Evolutionary conservation across 1,139 yeast species (phyloP), one percentile per base, ranked within the genome.

Genomic region (Suhomyces bokatorum): DNA sequence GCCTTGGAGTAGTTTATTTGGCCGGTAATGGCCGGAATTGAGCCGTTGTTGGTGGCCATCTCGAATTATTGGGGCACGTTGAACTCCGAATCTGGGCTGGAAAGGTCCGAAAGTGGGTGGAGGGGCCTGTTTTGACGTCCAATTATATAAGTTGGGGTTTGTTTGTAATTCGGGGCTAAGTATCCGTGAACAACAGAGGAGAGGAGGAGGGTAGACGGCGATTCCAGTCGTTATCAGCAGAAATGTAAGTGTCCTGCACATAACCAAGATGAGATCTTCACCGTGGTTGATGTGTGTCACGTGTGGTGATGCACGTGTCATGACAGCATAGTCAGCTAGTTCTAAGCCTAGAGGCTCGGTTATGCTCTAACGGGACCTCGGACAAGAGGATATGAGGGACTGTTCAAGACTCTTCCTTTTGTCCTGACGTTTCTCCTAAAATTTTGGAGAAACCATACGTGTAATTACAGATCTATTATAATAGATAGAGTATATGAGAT

Each of bases 11-110:
- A 57, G 52, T 73, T 75, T 24, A 73, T 59, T 15, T 57, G 56
- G 0, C 78, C 78, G 0, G 78, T 73, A 28, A 74, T 74, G 37
- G 78, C 78, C 13, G 78, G 78, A 28, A 73, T 66, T 11, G 63
- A 55, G n/a, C 53, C 46, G 29, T 30, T 36, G 20, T 32, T 32
- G 34, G 40, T 12, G 16, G 40, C 36, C 44, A 41, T 41, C 31
- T 33, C 13, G 37, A 17, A 14, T 14, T 11, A 15, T 15, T 16
- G 16, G 22, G 22, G 20, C 12, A 16, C 24, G 34, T 15, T 15
- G 24, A 16, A 16, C 22, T 32, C 22, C 22, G 34, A 32, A 6
- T 20, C 24, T 20, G 24, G 9, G 4, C 24, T 20, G 24, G 24
- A 20, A 20, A 20, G 24, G 24, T 7, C 24, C 24, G 24, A 20